Evolutionary conservation across 148 eudicot genomes (phyloP).

Genomic region (Heliosperma pusillum): DNA sequence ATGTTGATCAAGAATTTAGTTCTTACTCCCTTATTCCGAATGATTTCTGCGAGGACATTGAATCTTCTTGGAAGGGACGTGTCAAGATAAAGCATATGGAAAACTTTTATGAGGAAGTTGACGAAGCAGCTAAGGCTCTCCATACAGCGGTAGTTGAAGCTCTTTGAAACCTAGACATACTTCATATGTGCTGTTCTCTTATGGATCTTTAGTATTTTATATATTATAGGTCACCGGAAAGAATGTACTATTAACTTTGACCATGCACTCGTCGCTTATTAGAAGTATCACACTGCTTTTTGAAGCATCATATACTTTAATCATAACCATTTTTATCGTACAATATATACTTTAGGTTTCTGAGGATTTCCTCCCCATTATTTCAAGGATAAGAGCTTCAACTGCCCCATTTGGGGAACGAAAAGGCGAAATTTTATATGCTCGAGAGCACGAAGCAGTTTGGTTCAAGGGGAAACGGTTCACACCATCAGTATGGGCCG

Average conservation of each 20-base stretch:
- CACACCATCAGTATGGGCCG: slow-evolving; percentile 79
- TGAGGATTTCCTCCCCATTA: slow-evolving; percentile 85
- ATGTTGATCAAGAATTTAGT: slow-evolving; percentile 52
- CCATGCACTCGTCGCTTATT: too few species aligned
- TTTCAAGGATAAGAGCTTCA: slow-evolving; percentile 80
- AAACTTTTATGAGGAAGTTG: slow-evolving; percentile 65
- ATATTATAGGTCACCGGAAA: neutral
- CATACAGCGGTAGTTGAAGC: slow-evolving; percentile 63
- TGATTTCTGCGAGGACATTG: slow-evolving; percentile 81
- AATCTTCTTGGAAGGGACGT: slow-evolving; percentile 95
- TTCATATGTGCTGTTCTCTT: neutral
- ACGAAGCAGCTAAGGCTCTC: slow-evolving; percentile 68
- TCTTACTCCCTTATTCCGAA: slow-evolving; percentile 51
- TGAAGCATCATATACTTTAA: slow-evolving; percentile 3
- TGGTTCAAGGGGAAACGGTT: slow-evolving; percentile 98
- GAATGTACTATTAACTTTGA: neutral
- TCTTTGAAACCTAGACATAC: neutral
- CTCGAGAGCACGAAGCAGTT: slow-evolving; percentile 92
- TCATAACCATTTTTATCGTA: neutral
- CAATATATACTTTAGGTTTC: slow-evolving; percentile 43
- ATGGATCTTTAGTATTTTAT: neutral
- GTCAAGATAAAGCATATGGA: slow-evolving; percentile 79
- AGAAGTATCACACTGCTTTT: neutral
- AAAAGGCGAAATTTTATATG: slow-evolving; percentile 88
- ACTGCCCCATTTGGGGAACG: slow-evolving; percentile 72